Evolutionary conservation across 163 green algal species (phyloP), one percentile per base, ranked within the genome.

Genomic region (Prototheca cutis): DNA sequence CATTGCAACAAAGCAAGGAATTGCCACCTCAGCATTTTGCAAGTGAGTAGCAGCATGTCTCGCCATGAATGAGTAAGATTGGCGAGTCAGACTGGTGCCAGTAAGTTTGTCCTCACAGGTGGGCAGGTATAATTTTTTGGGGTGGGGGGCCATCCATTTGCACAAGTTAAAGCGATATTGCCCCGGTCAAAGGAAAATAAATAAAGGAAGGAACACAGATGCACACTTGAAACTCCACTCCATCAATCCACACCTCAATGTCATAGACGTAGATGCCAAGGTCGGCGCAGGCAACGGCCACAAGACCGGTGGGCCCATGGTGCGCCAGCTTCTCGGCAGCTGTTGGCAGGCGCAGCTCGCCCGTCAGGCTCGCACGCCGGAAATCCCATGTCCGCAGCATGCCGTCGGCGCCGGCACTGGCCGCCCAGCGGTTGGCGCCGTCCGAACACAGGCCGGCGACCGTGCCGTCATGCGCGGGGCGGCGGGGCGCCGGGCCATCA

Each of bases 311-410:
- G 61, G 64, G 69, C 2, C 77, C 55, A 65, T 96, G 87, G 63
- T 89, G 71, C 24, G 52, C 57, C 58, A 97, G 32, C 15, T 71
- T 75, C 15, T 57, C 49, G 3, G 84, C 62, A 2, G 64, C 36
- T 18, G 64, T 62, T 30, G 72, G 75, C 33, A 68, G 36, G 2
- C 29, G 29, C 33, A 94, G 34, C 67, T 84, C 63, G 1, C 48
- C 51, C n/a, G 25, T 10, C n/a, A 87, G 72, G 40, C 15, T 57
- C 29, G 67, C 74, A 17, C 29, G 68, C 60, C 74, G 79, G 72
- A 96, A 94, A 66, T 86, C 67, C 89, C 88, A 96, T 21, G 84
- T 65, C 32, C 83, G 75, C 30, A 98, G 54, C 32, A 42, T 6
- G 23, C 83, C 83, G 67, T 96, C 92, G 18, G 65, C 53, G 6